A percentile compares a stretch with the other conserved stretches of the same genome.
phyloP scores from a whole-genome alignment of 352 stramenopile genomes.

The Globisporangium paroecandrum region DNA sequence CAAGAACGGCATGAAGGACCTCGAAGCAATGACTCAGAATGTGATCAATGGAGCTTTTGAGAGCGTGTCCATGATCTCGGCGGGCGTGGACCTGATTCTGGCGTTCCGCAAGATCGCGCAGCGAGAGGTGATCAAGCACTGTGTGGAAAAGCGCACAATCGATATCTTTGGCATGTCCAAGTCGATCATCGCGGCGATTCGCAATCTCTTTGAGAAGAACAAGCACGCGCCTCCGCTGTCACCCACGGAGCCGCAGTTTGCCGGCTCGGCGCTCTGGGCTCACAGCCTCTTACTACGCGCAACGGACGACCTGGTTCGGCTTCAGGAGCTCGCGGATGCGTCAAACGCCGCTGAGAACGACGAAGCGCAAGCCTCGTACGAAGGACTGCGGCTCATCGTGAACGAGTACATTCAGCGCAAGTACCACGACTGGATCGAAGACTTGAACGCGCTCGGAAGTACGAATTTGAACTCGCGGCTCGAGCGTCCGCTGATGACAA shows the following conservation, averaged over 20 bases:
- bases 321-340: slow-evolving; percentile 68
- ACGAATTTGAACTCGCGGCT: slow-evolving; percentile 76
- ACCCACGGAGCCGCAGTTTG: slow-evolving; percentile 90
- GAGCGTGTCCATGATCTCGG: slow-evolving; percentile 83
- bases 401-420: slow-evolving; percentile 90
- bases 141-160: slow-evolving; percentile 91
- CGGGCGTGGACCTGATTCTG: slow-evolving; percentile 89
- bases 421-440: slow-evolving; percentile 89
- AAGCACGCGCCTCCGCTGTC: slow-evolving; percentile 79
- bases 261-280: slow-evolving; percentile 91
- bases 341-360: slow-evolving; percentile 75
- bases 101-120: slow-evolving; percentile 93
- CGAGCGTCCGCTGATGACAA: slow-evolving; percentile 87
- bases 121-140: slow-evolving; percentile 90
- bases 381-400: slow-evolving; percentile 75
- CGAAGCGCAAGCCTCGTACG: slow-evolving; percentile 70
- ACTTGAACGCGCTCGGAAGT: slow-evolving; percentile 75
- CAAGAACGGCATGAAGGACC: slow-evolving; percentile 95
- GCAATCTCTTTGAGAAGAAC: slow-evolving; percentile 92
- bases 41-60: slow-evolving; percentile 95
- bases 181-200: slow-evolving; percentile 63
- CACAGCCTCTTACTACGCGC: slow-evolving; percentile 78
- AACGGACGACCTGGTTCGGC: slow-evolving; percentile 68
- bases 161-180: slow-evolving; percentile 93
- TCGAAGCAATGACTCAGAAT: slow-evolving; percentile 95